These are phyloP conservation scores for Globisporangium yorkense DNA, from an alignment of 352 stramenopile species.

Conservation along the genomic window DNA sequence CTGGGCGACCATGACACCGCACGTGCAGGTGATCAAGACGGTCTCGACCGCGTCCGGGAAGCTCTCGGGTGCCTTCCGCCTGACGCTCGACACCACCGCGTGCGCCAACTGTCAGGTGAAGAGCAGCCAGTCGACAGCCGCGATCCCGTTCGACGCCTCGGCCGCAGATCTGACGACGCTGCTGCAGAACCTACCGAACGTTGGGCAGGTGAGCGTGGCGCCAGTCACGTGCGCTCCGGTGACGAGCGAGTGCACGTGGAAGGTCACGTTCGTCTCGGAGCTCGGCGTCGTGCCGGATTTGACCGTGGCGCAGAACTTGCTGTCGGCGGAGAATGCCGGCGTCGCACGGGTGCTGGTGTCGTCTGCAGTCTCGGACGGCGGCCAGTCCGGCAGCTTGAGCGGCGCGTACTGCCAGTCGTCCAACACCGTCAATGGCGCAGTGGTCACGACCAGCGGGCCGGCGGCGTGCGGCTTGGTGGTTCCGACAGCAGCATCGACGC, in stretches of 20 bases:
- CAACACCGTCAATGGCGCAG: slow-evolving; percentile 13
- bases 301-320: slow-evolving; percentile 31
- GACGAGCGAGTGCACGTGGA: slow-evolving; percentile 72
- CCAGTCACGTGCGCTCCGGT: slow-evolving; percentile 19
- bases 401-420: slow-evolving; percentile 46
- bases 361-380: slow-evolving; percentile 17
- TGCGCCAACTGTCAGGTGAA: slow-evolving; percentile 78
- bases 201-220: slow-evolving; percentile 86
- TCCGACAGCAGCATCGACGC: slow-evolving; percentile 10
- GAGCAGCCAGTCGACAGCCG: slow-evolving; percentile 46
- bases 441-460: slow-evolving; percentile 18
- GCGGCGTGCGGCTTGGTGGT: slow-evolving; percentile 30
- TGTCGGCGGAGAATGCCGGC: slow-evolving; percentile 38
- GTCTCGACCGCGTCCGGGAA: slow-evolving; percentile 22
- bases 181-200: slow-evolving; percentile 92
- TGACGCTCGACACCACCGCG: slow-evolving; percentile 82
- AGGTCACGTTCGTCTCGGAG: slow-evolving; percentile 73
- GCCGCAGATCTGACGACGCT: slow-evolving; percentile 59
- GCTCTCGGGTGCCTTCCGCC: slow-evolving; percentile 62
- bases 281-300: slow-evolving; percentile 46
- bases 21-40: slow-evolving; percentile 68
- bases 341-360: slow-evolving; percentile 32
- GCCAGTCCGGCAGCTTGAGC: slow-evolving; percentile 27
- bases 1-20: slow-evolving; percentile 54
- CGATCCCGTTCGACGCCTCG: slow-evolving; percentile 67